These are phyloP conservation scores for Euphorbia pulcherrima DNA, from an alignment of 345 rosid genomes.

Conservation along the genomic window DNA sequence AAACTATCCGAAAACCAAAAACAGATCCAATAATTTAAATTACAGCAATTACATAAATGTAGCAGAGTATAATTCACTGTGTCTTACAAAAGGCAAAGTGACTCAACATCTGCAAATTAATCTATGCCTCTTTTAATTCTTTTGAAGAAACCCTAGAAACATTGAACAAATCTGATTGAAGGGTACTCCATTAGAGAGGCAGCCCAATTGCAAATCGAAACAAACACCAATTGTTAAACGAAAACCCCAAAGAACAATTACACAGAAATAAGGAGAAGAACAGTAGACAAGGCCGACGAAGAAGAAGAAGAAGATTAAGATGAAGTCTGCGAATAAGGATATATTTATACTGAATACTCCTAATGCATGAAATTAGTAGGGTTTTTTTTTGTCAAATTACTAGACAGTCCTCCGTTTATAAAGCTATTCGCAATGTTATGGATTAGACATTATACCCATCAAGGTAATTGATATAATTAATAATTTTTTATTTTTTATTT, in stretches of 20 bases:
- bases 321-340: not conserved
- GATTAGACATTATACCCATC: no score
- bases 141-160: constrained; percentile 20
- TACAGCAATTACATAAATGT: not conserved
- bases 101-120: constrained; percentile 50
- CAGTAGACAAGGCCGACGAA: not conserved
- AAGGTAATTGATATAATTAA: no score
- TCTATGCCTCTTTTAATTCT: constrained; percentile 29
- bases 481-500: no score
- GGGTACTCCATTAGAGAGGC: constrained; percentile 32
- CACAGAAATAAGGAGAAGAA: not conserved
- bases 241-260: not conserved
- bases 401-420: not conserved
- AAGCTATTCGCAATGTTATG: no score
- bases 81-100: constrained; percentile 34
- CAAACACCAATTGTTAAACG: no score
- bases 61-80: constrained; percentile 45
- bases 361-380: not conserved
- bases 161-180: not conserved
- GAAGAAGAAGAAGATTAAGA: not conserved
- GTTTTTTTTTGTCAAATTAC: not conserved
- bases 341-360: not conserved
- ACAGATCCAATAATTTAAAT: not conserved
- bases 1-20: no score
- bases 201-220: not conserved